Evolutionary conservation across 169 alveolate genomes (phyloP), one percentile per base, ranked within the genome.

Genomic region (Besnoitia besnoiti): DNA sequence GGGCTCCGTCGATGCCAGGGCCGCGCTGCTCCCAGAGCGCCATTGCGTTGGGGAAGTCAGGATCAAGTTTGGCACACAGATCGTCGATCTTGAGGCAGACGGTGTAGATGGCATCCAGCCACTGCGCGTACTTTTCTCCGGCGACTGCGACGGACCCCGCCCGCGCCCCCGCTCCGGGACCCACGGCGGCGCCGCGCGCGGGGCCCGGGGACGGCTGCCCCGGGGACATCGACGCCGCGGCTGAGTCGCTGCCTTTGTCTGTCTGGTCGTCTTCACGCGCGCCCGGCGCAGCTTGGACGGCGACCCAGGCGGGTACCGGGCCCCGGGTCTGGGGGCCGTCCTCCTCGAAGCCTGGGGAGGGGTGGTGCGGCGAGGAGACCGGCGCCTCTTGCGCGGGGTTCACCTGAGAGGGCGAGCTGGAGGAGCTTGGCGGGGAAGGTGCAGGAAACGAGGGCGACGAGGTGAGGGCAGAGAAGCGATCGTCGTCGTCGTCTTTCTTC

Each of bases 61-160:
- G 47, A 61, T 90, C 94, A 49, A 95, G 82, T 37, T 91, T 93
- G 59, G 94, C 90, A 39, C 96, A 95, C 35, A 95, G 55, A 73
- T 95, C 96, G 80, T 95, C 96, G 35, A 95, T 62, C 55, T 93
- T 93, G 50, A 88, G 85, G 37, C 96, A 95, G 62, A 94, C 96
- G 4, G 96, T 93, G 87, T 92, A 90, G 42, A 95, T 93, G 0
- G 95, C 94, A 33, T 95, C 96, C 47, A 95, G 94, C 96, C 96
- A 95, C 59, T 95, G 95, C n/a, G 80, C 75, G 50, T 95, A 93
- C 51, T 85, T 85, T 61, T 85, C 90, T 2, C 80, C 80, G 1
- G 44, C 80, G 67, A 55, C 67, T 3, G 67, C 33, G 24, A 55
- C 67, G 67, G 33, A n/a, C 33, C 67, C 67, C 24, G 67, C 33